These are phyloP conservation scores for Malus sylvestris DNA, from an alignment of 306 rosid genomes.

Conservation along the genomic window DNA sequence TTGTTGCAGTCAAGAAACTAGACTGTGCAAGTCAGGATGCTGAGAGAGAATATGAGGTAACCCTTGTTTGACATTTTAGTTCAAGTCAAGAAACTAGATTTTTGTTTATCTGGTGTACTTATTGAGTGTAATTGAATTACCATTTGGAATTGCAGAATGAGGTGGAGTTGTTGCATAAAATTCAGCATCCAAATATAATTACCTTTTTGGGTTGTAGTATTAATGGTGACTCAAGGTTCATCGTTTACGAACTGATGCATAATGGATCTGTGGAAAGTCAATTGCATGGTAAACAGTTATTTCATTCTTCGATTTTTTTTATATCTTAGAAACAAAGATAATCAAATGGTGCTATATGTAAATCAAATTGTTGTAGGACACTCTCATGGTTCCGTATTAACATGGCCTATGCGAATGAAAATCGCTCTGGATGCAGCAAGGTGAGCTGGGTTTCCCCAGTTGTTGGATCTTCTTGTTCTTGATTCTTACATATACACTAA, in stretches of 20 bases:
- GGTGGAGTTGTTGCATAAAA: conserved; percentile 61
- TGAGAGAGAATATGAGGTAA: conserved; percentile 75
- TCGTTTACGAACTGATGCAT: conserved; percentile 78
- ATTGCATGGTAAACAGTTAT: conserved; percentile 59
- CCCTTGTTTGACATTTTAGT: neutral
- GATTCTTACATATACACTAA: conserved; percentile 12
- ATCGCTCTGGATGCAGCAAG: conserved; percentile 92
- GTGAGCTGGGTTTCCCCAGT: conserved; percentile 28
- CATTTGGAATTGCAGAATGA: conserved; percentile 69
- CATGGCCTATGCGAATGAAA: conserved; percentile 93
- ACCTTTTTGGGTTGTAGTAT: conserved; percentile 64
- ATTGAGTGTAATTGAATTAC: neutral
- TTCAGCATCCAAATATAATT: conserved; percentile 75
- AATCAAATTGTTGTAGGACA: conserved; percentile 41
- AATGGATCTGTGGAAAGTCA: conserved; percentile 84
- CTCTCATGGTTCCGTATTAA: conserved; percentile 69
- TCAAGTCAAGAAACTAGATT: too few relatives aligned
- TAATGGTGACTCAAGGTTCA: conserved; percentile 45
- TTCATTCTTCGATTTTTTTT: neutral
- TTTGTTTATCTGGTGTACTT: neutral
- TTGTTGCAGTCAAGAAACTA: conserved; percentile 76
- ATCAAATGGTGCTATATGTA: neutral
- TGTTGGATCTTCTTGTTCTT: neutral
- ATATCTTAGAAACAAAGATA: neutral
- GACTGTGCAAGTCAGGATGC: conserved; percentile 55